Base-by-base conservation (phyloP, 208 protist species). In the Histomonas meleagridis region DNA sequence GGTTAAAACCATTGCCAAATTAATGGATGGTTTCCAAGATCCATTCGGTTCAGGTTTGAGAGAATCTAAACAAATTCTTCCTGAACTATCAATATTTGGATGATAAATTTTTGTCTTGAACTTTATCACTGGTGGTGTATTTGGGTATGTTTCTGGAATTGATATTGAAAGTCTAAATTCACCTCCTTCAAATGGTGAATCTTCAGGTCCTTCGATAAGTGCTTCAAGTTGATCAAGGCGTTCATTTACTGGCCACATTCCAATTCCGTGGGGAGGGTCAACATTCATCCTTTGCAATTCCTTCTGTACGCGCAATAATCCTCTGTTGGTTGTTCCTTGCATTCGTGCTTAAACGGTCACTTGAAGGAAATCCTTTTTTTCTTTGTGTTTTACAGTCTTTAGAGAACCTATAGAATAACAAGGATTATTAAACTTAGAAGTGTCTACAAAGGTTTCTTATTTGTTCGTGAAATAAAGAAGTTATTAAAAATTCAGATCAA, bases 81-180 rank as follows among this genome's bases (percentile, higher is more conserved):
- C 81, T 23, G 10, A 48, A 40, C 49, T 65, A 65, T 91, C 55
- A 48, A 91, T 65, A 91, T 91, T 91, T 12, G 53, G 55, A 65
- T 91, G 81, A 46, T 91, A 91, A 48, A 91, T 91, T 65, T 51
- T 4, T 3, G 81, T 91, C 38, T 91, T 91, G 35, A 91, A 91
- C 62, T 57, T 91, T 40, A 91, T 91, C 70, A 95, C 95, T 18
- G 95, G 95, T n/a, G 95, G 94, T 35, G 94, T 93, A 90, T 95
- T 95, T 18, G 95, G 95, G 70, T 96, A 96, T 40, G 90, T 92
- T 28, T n/a, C 38, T 1, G 94, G 94, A 51, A 96, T 90, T 35
- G 92, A 43, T 65, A 96, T 95, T 60, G 93, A 91, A 12, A 96
- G 62, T 26, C 40, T 14, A 86, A 96, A 96, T 32, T 81, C 92